Evolutionary conservation across 495 filamentous ascomycete species (phyloP), one percentile per base, ranked within the genome.

Genomic region (Thozetella sp.): DNA sequence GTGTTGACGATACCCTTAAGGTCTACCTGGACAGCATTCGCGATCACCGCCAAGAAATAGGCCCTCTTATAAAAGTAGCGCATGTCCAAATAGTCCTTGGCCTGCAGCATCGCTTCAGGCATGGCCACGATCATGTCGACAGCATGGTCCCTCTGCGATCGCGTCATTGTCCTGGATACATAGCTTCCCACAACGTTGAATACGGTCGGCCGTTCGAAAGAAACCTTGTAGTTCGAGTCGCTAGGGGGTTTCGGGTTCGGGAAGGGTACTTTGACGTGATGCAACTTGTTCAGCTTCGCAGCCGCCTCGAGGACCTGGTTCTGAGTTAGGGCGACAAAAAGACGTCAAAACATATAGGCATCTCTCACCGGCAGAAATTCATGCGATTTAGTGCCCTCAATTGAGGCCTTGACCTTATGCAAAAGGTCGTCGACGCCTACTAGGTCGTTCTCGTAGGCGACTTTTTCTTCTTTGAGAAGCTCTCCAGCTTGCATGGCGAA

Each of bases 61-160:
- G 95, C 92, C 56, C 94, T 78, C 70, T 97, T 97, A 74, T 97
- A 89, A 67, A 98, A 97, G 72, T 94, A 99, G 60, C 95, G 84
- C 74, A 93, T 83, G 66, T 98, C 92, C 50, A 93, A 80, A 70
- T 93, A 97, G 74, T 99, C 95, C 71, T 99, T 98, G 54, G 93
- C 90, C 67, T 97, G 91, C 61, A 98, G 92, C 1, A 97, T 76
- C 2, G 83, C 75, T 48, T 71, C 69, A 17, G 96, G 93, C 86
- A 99, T 95, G 12, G 86, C 88, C 6, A 97, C 85, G 19, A 91
- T 87, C 79, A 99, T 76, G 76, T 99, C 95, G 52, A 97, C 80
- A 1, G 79, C 76, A 30, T 88, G 73, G 20, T 70, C 68, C 11
- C 80, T 80, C 19, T 84, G 77, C 9, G 80, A 75, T 64, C 87